Evolutionary conservation across 2,329 filamentous ascomycete genomes (phyloP).

Genomic region (Emergomyces pasteurianus): DNA sequence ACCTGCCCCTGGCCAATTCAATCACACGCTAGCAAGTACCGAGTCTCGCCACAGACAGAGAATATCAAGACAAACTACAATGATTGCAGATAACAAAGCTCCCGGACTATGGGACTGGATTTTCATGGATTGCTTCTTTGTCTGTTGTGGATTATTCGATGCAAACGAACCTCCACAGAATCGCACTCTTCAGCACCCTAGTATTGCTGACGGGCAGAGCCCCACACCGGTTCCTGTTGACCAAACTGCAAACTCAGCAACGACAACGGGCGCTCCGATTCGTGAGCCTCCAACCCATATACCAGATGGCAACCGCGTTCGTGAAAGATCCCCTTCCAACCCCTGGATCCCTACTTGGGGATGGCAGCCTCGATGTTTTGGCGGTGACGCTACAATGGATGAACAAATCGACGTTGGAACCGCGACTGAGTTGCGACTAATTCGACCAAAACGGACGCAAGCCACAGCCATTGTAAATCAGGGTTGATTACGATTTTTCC

Average conservation of each 20-base stretch:
- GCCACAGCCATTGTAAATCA: not conserved
- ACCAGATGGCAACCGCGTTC: not conserved
- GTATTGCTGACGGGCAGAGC: not conserved
- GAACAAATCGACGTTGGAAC: not conserved
- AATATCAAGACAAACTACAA: not conserved
- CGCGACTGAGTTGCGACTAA: not conserved
- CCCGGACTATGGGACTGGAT: not conserved
- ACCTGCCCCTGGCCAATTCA: not conserved
- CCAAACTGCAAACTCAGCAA: not conserved
- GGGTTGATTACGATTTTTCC: not conserved
- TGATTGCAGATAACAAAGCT: not conserved
- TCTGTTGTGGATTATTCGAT: not conserved
- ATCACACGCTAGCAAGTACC: not conserved
- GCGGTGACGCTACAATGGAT: not conserved
- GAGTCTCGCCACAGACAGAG: not conserved
- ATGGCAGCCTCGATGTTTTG: conserved; percentile 6
- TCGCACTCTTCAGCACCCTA: not conserved
- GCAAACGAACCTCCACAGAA: not conserved
- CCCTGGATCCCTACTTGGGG: conserved; percentile 10
- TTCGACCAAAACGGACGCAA: not conserved
- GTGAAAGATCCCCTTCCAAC: not conserved
- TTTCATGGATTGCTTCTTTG: conserved; percentile 2
- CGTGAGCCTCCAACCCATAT: not conserved
- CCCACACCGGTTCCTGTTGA: not conserved
- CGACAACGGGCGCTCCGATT: not conserved